Evolutionary conservation across 2,329 filamentous ascomycete genomes (phyloP), one percentile per base, ranked within the genome.

Genomic region (Pyrenophora tritici-repentis): DNA sequence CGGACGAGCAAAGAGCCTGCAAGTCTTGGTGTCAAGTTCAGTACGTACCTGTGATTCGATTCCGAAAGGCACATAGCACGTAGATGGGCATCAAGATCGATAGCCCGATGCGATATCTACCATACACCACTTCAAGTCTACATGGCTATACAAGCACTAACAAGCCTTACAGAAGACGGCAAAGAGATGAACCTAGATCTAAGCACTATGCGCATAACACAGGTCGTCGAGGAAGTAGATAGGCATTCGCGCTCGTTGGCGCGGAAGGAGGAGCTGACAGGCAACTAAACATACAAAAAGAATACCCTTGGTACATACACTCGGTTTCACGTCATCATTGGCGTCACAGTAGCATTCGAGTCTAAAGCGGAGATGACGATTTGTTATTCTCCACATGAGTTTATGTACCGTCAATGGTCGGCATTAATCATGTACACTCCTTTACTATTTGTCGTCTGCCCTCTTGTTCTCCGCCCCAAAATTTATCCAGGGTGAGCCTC

Each of bases 171-270:
- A 95, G 90, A 96, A 81, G 94, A 97, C 70, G 94, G 94, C 65
- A 96, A 93, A 78, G 87, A 95, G 67, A 84, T 97, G 78, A 85
- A 85, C 29, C 83, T 97, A 33, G 86, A 96, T 70, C 82, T 90
- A 61, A 86, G 90, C 63, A 88, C 87, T 73, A 80, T 92, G 76
- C 88, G 86, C 63, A 92, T 97, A 70, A 89, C 90, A 71, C 89
- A 91, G 67, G 84, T 97, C 16, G 82, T 93, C 50, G 89, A 91
- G 73, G 91, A 97, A 75, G 86, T 96, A 37, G 89, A 97, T 73
- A 83, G 94, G 66, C 91, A 97, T 77, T 96, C 91, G 42, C 84
- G 94, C 61, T 79, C 81, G 62, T 76, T 97, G 68, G 86, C 90
- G 66, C 87, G 96, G 72, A 85, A 90, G 75, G 89, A 91, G 64